Conservation (phyloP, 1,284 basidiomycete genomes). For the Ganoderma sinense region DNA sequence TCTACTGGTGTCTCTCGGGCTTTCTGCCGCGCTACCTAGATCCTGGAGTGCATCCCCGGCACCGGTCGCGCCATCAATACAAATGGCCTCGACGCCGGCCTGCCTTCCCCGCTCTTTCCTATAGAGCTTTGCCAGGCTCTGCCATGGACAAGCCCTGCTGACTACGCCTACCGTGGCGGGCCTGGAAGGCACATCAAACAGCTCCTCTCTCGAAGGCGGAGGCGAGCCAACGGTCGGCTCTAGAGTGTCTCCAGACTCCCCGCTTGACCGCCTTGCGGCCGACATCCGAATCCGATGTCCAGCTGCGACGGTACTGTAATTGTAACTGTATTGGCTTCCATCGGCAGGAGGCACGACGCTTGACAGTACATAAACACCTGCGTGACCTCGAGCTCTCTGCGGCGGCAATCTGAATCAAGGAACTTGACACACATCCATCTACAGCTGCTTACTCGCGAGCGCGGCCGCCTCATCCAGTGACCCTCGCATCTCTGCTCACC, state of each 20-base stretch:
- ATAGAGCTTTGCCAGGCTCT: neutral
- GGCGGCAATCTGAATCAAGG: neutral
- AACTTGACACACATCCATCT: neutral
- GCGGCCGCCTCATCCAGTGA: neutral
- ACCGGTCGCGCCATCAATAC: neutral
- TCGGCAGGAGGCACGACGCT: neutral
- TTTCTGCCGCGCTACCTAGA: neutral
- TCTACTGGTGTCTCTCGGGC: neutral
- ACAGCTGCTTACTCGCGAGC: neutral
- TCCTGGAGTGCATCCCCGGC: neutral
- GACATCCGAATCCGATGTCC: too few relatives aligned
- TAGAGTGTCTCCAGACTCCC: constrained; percentile 2
- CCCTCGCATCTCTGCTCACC: neutral
- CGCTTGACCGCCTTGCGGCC: neutral
- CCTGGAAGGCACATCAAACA: neutral
- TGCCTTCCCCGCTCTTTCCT: neutral
- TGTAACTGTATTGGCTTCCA: neutral
- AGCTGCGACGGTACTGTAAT: too few relatives aligned
- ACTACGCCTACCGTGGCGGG: neutral
- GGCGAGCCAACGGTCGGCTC: neutral
- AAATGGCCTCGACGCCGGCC: neutral
- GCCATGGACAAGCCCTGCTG: neutral
- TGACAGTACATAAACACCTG: neutral
- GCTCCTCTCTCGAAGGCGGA: neutral
- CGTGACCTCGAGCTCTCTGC: neutral